Evolutionary conservation across 2,329 filamentous ascomycete species (phyloP).

Genomic region (Fusarium concolor): DNA sequence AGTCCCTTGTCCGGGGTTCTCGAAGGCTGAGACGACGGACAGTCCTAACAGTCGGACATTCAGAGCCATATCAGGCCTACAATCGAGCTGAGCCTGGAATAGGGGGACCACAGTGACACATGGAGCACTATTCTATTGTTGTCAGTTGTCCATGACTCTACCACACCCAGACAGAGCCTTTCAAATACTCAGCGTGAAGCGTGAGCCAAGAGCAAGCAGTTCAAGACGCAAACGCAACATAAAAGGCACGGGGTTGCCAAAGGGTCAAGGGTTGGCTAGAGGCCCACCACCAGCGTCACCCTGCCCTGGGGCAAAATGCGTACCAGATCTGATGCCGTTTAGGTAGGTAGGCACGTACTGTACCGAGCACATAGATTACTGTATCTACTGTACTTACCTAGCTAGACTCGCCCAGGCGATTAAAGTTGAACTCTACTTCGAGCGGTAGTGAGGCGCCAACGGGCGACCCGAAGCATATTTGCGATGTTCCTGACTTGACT

Average conservation of each 20-base stretch:
- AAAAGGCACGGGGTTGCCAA: slow-evolving; percentile 40
- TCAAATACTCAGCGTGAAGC: neutral
- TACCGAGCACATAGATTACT: neutral
- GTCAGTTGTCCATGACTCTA: neutral
- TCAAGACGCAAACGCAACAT: slow-evolving; percentile 13
- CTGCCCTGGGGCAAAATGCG: slow-evolving; percentile 34
- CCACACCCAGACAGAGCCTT: neutral
- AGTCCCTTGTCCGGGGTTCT: slow-evolving; percentile 31
- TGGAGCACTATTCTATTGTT: neutral
- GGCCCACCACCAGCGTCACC: slow-evolving; percentile 39
- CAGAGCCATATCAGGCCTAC: neutral
- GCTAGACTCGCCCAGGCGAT: slow-evolving; percentile 27
- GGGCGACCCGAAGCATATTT: slow-evolving; percentile 20
- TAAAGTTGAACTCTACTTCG: slow-evolving; percentile 34
- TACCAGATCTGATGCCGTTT: slow-evolving; percentile 32
- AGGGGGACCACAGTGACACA: neutral
- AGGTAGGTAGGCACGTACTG: neutral
- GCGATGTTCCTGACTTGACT: slow-evolving; percentile 30
- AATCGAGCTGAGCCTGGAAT: neutral
- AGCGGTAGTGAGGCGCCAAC: slow-evolving; percentile 22
- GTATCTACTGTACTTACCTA: neutral
- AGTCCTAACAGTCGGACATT: neutral
- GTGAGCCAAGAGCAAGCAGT: slow-evolving; percentile 16
- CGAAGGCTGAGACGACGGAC: slow-evolving; percentile 16
- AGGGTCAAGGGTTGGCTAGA: slow-evolving; percentile 39